Evolutionary conservation across 78 protist genomes (phyloP).

Genomic region (Dictyostelium brefeldianum): DNA sequence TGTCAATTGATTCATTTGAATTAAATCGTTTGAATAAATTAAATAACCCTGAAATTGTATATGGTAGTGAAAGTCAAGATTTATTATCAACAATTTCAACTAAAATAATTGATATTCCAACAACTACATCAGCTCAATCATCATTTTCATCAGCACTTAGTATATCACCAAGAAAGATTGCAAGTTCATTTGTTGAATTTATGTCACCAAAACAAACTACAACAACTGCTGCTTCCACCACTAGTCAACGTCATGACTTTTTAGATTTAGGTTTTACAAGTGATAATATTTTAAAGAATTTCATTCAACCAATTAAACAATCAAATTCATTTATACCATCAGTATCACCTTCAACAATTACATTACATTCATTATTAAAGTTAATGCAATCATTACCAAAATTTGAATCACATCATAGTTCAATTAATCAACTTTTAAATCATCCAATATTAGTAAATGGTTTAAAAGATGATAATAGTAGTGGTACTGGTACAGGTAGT

Average conservation of each 20-base stretch:
- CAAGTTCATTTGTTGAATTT: not conserved
- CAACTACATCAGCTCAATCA: too few relatives aligned
- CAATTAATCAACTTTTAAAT: not conserved
- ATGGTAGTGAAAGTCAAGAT: not conserved
- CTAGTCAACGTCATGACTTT: not conserved
- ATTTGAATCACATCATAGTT: slow-evolving; percentile 18
- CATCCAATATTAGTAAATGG: slow-evolving; percentile 1
- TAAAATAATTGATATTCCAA: not conserved
- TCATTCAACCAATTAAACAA: slow-evolving; percentile 33
- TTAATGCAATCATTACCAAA: not conserved
- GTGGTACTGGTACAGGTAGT: too few relatives aligned
- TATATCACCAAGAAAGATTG: not conserved
- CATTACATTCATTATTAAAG: slow-evolving; percentile 1
- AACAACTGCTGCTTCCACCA: not conserved
- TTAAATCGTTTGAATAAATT: not conserved
- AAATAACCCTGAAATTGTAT: too few relatives aligned
- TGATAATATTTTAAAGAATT: slow-evolving; percentile 4
- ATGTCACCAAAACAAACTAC: not conserved
- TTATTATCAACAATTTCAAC: not conserved
- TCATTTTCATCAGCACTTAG: not conserved
- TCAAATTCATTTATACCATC: not conserved
- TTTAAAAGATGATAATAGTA: not conserved
- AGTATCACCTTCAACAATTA: not conserved
- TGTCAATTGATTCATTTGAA: not conserved
- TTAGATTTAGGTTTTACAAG: slow-evolving; percentile 25